Base-by-base conservation (phyloP, 768 basidiomycete genomes). In the Crucibulum laeve region DNA sequence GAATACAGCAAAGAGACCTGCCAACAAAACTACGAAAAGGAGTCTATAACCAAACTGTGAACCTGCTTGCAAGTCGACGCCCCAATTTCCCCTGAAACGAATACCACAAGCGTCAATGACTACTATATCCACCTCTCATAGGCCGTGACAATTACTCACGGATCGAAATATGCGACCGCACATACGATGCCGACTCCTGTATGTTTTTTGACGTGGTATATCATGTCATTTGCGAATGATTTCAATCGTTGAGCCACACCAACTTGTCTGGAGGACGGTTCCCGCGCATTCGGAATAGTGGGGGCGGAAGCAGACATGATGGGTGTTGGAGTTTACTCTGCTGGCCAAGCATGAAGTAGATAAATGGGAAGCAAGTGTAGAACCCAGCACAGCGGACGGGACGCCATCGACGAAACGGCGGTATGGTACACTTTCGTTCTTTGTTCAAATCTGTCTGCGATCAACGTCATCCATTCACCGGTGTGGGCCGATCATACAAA, bases 91-190 rank as follows among this genome's bases (percentile, higher is more conserved):
- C 15, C 84, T 85, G 42, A n/a, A 19, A 17, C n/a, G 25, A 37
- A 43, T 25, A 40, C n/a, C n/a, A n/a, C n/a, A 17, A 49, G 44
- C 22, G 45, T 43, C 13, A 33, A 38, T 36, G 33, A 15, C 24
- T 32, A 38, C 34, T 39, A 19, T 11, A 45, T 10, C 38, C 36
- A 37, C 46, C 14, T 39, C 14, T 23, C n/a, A 23, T 26, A 3
- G 3, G 8, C 13, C 4, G 8, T 36, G 19, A 15, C 7, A 39
- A 25, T n/a, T 19, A 70, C 84, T 57, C 53, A 89, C 82, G 88
- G 89, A 55, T 91, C 88, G 56, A 90, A 88, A 62, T 93, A 94
- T 0, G 91, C 91, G 6, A 93, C 89, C 6, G 87, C 77, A 50
- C 89, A 91, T 19, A 94, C 79, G 37, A 91, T 68, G n/a, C 91